Base-by-base conservation (phyloP, 352 stramenopile species). In the Phytophthora sp. region DNA sequence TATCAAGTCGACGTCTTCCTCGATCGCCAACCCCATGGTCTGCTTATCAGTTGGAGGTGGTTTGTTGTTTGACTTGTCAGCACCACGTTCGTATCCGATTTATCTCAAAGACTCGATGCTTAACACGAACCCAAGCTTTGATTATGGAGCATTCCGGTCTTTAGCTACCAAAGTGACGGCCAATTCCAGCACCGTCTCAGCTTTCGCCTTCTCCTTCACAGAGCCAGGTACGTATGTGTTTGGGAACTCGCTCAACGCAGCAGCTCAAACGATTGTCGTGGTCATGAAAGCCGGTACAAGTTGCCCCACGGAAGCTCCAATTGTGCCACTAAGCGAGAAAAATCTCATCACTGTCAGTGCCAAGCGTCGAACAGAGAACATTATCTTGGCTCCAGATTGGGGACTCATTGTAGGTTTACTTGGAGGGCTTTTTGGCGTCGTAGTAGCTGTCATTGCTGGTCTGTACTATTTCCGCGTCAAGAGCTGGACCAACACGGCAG, bases 31-130 rank as follows among this genome's bases (percentile, higher is more conserved):
- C 41, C 94, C 95, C 1, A 93, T 98, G 69, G 63, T 96, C 2
- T 98, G 91, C 52, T 71, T 98, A 1, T 71, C 69, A 4, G 42
- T 84, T 2, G 90, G 91, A n/a, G 76, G 89, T 23, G 90, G 90
- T 1, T 64, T 98, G 15, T 51, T 97, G 2, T 98, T 98, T 60
- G 89, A 98, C 63, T 76, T 98, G 15, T 89, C 86, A 0, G 80
- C 82, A 0, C 66, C 71, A 2, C 72, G 66, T 15, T 87, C 80
- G 16, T 98, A 97, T 55, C 95, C 95, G 4, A 81, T 98, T 50
- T 98, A 98, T 65, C 63, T 96, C 23, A 98, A 98, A 65, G 91
- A 98, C 65, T 98, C 92, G 20, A 91, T 98, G 70, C 86, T 98
- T 29, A 98, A 98, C 65, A 97, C 91, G 4, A 98, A 98, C 49